Evolutionary conservation across 768 basidiomycete genomes (phyloP).

Genomic region (Collybia sordida): DNA sequence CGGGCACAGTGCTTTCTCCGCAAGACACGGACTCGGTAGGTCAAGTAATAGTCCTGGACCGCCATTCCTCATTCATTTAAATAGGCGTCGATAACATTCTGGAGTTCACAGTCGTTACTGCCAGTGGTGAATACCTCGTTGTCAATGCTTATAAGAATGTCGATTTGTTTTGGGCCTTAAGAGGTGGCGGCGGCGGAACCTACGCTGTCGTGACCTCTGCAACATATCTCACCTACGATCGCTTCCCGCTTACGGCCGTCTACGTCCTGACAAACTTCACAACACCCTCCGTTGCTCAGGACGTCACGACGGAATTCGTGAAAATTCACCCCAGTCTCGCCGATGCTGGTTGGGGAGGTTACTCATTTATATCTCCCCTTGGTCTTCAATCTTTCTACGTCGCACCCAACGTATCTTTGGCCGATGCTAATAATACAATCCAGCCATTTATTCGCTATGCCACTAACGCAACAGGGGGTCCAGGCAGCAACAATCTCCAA

Average conservation of each 20-base stretch:
- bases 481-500: constrained; percentile 1
- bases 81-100: constrained; percentile 48
- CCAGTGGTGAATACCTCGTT: constrained; percentile 36
- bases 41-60: background rate
- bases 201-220: constrained; percentile 47
- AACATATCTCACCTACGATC: constrained; percentile 43
- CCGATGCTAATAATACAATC: constrained; percentile 32
- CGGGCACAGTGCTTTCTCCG: constrained; percentile 40
- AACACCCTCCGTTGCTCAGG: constrained; percentile 23
- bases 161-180: constrained; percentile 54
- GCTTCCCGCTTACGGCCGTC: constrained; percentile 28
- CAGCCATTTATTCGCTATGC: constrained; percentile 30
- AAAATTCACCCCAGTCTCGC: constrained; percentile 33
- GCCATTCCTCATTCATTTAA: background rate
- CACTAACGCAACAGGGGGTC: constrained; percentile 18
- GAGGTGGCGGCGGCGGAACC: constrained; percentile 51
- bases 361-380: constrained; percentile 17
- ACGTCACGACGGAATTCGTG: constrained; percentile 32
- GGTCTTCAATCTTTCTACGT: constrained; percentile 23
- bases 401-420: constrained; percentile 34
- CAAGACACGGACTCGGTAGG: constrained; percentile 42
- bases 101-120: constrained; percentile 43
- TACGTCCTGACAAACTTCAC: constrained; percentile 29
- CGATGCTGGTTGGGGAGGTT: constrained; percentile 47
- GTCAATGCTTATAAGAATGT: constrained; percentile 38